phyloP scores from a whole-genome alignment of 768 basidiomycete genomes.

The Lactarius deliciosus region DNA sequence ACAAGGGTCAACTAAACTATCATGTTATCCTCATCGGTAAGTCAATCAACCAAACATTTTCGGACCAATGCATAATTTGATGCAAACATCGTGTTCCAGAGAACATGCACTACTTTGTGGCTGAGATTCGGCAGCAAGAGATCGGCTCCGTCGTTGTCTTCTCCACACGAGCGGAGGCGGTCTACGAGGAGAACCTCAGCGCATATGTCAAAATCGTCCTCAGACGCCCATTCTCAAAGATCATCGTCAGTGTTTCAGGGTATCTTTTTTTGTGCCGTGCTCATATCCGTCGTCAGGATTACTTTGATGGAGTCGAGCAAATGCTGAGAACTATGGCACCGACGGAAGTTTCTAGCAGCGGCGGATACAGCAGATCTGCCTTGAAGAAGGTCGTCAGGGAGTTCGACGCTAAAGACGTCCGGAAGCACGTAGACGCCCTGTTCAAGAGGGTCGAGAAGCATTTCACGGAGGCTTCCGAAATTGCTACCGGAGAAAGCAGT shows the following conservation, averaged over 20 bases:
- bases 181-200: constrained; percentile 86
- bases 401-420: constrained; percentile 82
- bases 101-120: constrained; percentile 94
- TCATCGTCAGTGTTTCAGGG: constrained; percentile 50
- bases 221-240: constrained; percentile 79
- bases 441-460: constrained; percentile 95
- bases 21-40: constrained; percentile 93
- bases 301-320: constrained; percentile 91
- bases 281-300: constrained; percentile 59
- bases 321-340: constrained; percentile 77
- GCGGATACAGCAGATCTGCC: constrained; percentile 69
- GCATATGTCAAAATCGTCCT: constrained; percentile 88
- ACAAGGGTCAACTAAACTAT: constrained; percentile 95
- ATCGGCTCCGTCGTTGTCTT: constrained; percentile 61
- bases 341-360: constrained; percentile 71
- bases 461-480: constrained; percentile 81
- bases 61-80: neutral
- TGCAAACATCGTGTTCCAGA: constrained; percentile 47
- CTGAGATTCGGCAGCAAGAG: constrained; percentile 73
- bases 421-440: constrained; percentile 82
- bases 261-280: neutral
- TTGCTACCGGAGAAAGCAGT: constrained; percentile 51
- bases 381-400: constrained; percentile 88
- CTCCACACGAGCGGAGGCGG: constrained; percentile 67
- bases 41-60: constrained; percentile 34